phyloP scores from a whole-genome alignment of 225 moss, liverwort and hornwort species.

The Lunularia cruciata region DNA sequence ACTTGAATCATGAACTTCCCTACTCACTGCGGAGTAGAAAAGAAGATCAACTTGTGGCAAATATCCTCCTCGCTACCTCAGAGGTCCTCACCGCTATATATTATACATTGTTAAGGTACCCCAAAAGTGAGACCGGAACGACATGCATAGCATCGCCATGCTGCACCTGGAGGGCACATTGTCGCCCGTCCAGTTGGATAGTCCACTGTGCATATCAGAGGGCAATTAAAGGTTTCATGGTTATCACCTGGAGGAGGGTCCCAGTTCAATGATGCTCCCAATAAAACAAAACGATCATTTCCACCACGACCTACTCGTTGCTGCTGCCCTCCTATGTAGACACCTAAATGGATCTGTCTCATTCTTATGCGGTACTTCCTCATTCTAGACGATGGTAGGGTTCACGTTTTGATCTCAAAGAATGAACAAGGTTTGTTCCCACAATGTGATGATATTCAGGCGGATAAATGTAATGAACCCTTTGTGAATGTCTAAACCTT shows the following conservation, averaged over 20 bases:
- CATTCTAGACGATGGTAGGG: too few species aligned
- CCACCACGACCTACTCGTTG: background rate
- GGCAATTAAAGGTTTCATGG: background rate
- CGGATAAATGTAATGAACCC: too few species aligned
- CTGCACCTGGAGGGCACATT: conserved; percentile 1
- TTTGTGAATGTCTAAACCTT: too few species aligned
- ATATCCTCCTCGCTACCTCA: background rate
- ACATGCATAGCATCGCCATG: background rate
- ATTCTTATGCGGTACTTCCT: too few species aligned
- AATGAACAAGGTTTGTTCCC: too few species aligned
- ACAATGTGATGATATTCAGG: too few species aligned
- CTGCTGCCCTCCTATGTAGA: background rate
- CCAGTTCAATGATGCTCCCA: background rate
- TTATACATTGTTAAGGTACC: background rate
- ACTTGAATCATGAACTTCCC: background rate
- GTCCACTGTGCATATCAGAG: conserved; percentile 1
- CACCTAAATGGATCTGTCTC: too few species aligned
- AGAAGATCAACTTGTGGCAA: conserved; percentile 3
- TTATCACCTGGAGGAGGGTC: background rate
- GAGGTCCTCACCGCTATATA: background rate
- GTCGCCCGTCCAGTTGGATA: conserved; percentile 7
- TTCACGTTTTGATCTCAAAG: too few species aligned
- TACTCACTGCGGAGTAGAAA: background rate
- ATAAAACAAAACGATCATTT: too few species aligned
- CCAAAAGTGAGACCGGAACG: conserved; percentile 10